These are phyloP conservation scores for Quercus phellos DNA, from an alignment of 331 rosid species.

Conservation along the genomic window DNA sequence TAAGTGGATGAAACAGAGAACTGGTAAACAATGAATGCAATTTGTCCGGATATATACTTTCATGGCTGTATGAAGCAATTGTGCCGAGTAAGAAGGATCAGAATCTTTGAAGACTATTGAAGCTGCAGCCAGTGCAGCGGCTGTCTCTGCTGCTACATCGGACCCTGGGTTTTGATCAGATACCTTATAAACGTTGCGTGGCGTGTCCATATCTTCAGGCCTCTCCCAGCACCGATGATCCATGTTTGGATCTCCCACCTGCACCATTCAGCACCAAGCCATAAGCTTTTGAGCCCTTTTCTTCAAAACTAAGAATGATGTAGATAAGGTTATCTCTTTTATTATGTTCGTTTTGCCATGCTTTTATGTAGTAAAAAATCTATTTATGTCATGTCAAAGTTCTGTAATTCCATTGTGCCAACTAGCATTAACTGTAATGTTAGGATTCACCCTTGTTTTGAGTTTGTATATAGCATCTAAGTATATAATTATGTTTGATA, in stretches of 20 bases:
- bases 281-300: neutral
- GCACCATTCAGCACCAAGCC: neutral
- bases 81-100: constrained; percentile 54
- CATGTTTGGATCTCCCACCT: constrained; percentile 83
- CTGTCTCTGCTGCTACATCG: constrained; percentile 84
- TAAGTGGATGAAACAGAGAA: neutral
- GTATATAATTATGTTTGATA: no score
- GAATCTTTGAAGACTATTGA: constrained; percentile 71
- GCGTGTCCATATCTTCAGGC: constrained; percentile 94
- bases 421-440: no score
- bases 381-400: neutral
- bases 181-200: constrained; percentile 69
- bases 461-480: no score
- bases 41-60: constrained; percentile 27
- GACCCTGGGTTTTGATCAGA: constrained; percentile 78
- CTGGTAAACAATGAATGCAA: neutral
- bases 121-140: constrained; percentile 90
- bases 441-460: no score
- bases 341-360: neutral
- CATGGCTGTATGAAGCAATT: constrained; percentile 66
- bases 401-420: neutral
- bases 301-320: neutral
- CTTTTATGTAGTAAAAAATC: neutral
- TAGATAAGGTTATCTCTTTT: neutral
- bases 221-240: constrained; percentile 94